Conservation (phyloP, 2,329 filamentous ascomycete genomes). For the Esteya vermicola region DNA sequence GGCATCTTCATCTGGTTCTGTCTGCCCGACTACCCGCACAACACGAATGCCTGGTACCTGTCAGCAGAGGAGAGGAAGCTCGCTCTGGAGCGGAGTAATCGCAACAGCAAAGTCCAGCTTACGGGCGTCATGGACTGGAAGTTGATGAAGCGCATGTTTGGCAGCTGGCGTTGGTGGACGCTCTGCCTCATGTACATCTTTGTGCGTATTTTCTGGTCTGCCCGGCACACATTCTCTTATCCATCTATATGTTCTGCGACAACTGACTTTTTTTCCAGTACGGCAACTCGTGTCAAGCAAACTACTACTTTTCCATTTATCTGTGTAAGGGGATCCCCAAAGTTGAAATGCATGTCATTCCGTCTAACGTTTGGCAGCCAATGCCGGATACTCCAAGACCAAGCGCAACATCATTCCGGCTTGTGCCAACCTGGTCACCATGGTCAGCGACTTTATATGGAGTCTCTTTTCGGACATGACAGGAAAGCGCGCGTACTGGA, state of each 20-base stretch:
- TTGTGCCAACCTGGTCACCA: not conserved
- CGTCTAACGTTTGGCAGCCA: too few species aligned
- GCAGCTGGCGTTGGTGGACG: conserved; percentile 9
- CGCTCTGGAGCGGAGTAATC: conserved; percentile 12
- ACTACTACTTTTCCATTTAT: conserved; percentile 1
- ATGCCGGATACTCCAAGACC: not conserved
- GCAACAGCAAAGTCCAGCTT: conserved; percentile 12
- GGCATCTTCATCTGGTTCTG: conserved; percentile 14
- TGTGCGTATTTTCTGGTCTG: too few species aligned
- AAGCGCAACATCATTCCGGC: not conserved
- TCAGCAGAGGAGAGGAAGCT: conserved; percentile 12
- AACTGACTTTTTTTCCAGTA: not conserved
- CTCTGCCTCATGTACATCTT: too few species aligned
- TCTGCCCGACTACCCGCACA: conserved; percentile 16
- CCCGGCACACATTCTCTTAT: not conserved
- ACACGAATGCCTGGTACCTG: conserved; percentile 14
- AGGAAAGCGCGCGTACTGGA: not conserved
- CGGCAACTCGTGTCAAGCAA: not conserved
- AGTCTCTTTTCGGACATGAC: not conserved
- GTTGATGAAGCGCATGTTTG: not conserved
- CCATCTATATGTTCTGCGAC: not conserved
- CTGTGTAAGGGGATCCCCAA: not conserved
- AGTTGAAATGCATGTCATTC: too few species aligned
- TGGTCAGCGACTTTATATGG: not conserved
- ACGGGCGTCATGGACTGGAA: not conserved